phyloP scores from a whole-genome alignment of 805 yeast genomes.

The Tetrapisispora iriomotensis region DNA sequence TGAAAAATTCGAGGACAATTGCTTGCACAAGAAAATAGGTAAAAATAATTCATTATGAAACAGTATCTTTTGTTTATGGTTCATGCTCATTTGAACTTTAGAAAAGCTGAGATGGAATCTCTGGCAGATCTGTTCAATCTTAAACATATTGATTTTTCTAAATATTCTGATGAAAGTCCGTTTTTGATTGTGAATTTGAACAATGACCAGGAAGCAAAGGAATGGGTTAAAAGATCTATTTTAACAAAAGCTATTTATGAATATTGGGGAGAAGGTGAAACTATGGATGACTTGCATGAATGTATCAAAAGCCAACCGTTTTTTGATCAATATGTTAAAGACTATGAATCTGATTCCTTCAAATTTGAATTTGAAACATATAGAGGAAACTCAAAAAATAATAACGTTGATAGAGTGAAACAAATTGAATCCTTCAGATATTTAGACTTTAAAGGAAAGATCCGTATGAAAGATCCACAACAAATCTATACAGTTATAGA shows the following conservation, averaged over 20 bases:
- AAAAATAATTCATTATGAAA: no score
- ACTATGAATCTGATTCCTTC: conserved; percentile 44
- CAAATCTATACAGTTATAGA: conserved; percentile 64
- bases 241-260: conserved; percentile 72
- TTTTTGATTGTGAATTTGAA: conserved; percentile 60
- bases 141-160: conserved; percentile 42
- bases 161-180: conserved; percentile 53
- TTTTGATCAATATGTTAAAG: conserved; percentile 11
- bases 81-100: conserved; percentile 69
- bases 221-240: conserved; percentile 57
- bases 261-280: conserved; percentile 60
- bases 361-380: conserved; percentile 76
- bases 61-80: conserved; percentile 75
- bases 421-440: conserved; percentile 66
- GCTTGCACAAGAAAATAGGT: no score
- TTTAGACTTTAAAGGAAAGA: conserved; percentile 65
- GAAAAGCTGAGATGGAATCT: conserved; percentile 76
- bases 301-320: conserved; percentile 27
- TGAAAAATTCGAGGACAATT: no score
- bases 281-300: conserved; percentile 48
- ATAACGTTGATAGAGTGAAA: conserved; percentile 34
- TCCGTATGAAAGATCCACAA: conserved; percentile 69
- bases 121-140: conserved; percentile 59
- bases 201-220: conserved; percentile 55
- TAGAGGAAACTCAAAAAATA: conserved; percentile 49